These are phyloP conservation scores for Russula ochroleuca DNA, from an alignment of 768 basidiomycete genomes.

Conservation along the genomic window DNA sequence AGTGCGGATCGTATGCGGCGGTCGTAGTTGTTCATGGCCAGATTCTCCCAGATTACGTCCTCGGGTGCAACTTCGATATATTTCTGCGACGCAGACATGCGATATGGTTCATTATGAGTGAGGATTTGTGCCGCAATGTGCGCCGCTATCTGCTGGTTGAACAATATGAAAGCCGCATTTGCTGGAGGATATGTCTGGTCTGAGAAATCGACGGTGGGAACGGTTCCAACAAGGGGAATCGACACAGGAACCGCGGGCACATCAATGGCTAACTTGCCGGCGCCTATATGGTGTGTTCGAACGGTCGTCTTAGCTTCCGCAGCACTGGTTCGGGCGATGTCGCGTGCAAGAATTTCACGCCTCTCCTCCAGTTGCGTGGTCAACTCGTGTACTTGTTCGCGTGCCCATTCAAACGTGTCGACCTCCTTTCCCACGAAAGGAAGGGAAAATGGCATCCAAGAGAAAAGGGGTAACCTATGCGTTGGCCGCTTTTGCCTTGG, in stretches of 20 bases:
- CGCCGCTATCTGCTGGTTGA: slow-evolving; percentile 89
- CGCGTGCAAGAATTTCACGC: slow-evolving; percentile 33
- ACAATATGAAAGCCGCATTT: slow-evolving; percentile 78
- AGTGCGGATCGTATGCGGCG: slow-evolving; percentile 37
- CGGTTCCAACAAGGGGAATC: slow-evolving; percentile 21
- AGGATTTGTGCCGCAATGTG: slow-evolving; percentile 78
- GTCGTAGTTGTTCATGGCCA: slow-evolving; percentile 88
- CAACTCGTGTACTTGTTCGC: slow-evolving; percentile 60
- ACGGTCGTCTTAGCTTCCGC: slow-evolving; percentile 26
- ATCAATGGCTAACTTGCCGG: slow-evolving; percentile 29
- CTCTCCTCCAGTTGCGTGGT: slow-evolving; percentile 28
- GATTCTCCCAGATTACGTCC: slow-evolving; percentile 91
- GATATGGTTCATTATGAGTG: slow-evolving; percentile 75
- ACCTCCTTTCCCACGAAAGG: slow-evolving; percentile 81
- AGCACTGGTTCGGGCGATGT: slow-evolving; percentile 30
- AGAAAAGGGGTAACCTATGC: slow-evolving; percentile 59
- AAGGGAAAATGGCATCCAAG: slow-evolving; percentile 49
- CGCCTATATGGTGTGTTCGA: slow-evolving; percentile 25
- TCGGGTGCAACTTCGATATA: slow-evolving; percentile 80
- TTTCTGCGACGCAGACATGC: slow-evolving; percentile 57
- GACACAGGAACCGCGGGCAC: slow-evolving; percentile 18
- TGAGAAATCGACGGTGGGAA: slow-evolving; percentile 23
- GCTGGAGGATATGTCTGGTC: slow-evolving; percentile 36
- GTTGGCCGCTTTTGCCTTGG: slow-evolving; percentile 71
- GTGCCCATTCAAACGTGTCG: slow-evolving; percentile 88